Evolutionary conservation across 2,329 filamentous ascomycete species (phyloP).

Genomic region (Lasiodiplodia hormozganensis): DNA sequence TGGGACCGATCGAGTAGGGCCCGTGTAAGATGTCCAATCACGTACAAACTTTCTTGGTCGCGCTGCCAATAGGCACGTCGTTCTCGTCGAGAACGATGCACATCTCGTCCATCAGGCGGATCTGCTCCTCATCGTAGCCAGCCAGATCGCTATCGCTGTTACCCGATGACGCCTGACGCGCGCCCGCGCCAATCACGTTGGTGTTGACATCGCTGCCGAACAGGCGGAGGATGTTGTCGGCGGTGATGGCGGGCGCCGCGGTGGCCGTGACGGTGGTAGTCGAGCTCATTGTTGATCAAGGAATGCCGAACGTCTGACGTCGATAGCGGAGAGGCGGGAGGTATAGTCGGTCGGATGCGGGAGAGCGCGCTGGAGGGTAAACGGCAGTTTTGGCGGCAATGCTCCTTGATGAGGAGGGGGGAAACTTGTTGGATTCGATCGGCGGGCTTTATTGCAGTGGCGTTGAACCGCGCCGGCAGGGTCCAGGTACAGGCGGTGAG

Average conservation of each 20-base stretch:
- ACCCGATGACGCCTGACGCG: slow-evolving; percentile 54
- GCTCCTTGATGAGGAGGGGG: slow-evolving; percentile 18
- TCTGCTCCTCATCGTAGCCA: slow-evolving; percentile 97
- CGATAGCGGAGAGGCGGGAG: not conserved
- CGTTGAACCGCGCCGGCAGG: slow-evolving; percentile 19
- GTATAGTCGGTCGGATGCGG: not conserved
- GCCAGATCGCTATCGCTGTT: slow-evolving; percentile 72
- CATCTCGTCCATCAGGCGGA: slow-evolving; percentile 96
- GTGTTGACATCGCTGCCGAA: slow-evolving; percentile 86
- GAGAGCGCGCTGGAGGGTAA: not conserved
- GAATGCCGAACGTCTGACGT: not conserved
- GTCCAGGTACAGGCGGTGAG: slow-evolving; percentile 26
- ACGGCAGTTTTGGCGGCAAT: not conserved
- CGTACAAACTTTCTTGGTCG: slow-evolving; percentile 97
- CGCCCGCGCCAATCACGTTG: slow-evolving; percentile 62
- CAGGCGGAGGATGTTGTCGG: slow-evolving; percentile 82
- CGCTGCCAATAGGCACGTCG: slow-evolving; percentile 91
- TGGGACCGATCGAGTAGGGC: no score
- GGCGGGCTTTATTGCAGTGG: slow-evolving; percentile 23
- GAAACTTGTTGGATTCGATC: slow-evolving; percentile 18
- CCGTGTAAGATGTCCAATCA: slow-evolving; percentile 34
- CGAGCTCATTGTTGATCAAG: slow-evolving; percentile 26
- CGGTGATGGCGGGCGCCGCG: slow-evolving; percentile 70
- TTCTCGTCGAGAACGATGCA: slow-evolving; percentile 96
- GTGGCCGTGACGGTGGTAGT: slow-evolving; percentile 40